A percentile compares a stretch with the other conserved stretches of the same genome.
These are phyloP conservation scores for Beauveria asiatica DNA, from an alignment of 2,329 filamentous ascomycete genomes.

Conservation along the genomic window DNA sequence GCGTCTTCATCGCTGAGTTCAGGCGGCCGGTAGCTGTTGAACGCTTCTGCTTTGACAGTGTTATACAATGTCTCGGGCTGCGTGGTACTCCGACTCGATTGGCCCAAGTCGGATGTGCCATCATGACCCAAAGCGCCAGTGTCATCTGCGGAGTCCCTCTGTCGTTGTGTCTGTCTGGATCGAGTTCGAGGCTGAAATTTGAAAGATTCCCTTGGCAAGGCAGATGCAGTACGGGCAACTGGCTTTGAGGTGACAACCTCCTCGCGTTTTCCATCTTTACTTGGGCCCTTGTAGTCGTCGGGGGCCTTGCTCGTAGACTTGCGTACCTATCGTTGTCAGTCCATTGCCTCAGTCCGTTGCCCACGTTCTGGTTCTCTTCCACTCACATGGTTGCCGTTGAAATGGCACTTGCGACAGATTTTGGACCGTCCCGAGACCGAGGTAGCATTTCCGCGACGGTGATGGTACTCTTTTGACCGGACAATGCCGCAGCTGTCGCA, in stretches of 20 bases:
- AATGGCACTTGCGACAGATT: conserved; percentile 5
- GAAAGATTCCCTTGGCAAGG: background rate
- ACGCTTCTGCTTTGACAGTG: background rate
- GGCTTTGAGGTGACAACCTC: background rate
- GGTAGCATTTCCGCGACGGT: background rate
- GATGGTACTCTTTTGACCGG: conserved; percentile 32
- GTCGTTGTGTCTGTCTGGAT: background rate
- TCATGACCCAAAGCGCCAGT: background rate
- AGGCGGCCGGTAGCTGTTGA: background rate
- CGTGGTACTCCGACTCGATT: background rate
- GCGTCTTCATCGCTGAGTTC: background rate
- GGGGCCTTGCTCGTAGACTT: background rate
- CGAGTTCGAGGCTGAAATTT: background rate
- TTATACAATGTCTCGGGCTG: background rate
- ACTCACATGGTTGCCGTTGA: background rate
- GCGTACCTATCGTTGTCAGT: background rate
- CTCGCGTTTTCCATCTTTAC: background rate
- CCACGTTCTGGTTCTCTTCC: no score
- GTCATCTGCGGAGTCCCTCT: background rate
- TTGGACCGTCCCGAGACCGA: background rate
- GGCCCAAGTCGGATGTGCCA: background rate
- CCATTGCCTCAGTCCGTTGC: background rate
- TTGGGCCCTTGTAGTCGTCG: background rate
- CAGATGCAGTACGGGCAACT: background rate
- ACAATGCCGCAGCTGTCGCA: conserved; percentile 34